Evolutionary conservation across 108 stramenopile species (phyloP), one percentile per base, ranked within the genome.

Genomic region (Pelagomonas calceolata): DNA sequence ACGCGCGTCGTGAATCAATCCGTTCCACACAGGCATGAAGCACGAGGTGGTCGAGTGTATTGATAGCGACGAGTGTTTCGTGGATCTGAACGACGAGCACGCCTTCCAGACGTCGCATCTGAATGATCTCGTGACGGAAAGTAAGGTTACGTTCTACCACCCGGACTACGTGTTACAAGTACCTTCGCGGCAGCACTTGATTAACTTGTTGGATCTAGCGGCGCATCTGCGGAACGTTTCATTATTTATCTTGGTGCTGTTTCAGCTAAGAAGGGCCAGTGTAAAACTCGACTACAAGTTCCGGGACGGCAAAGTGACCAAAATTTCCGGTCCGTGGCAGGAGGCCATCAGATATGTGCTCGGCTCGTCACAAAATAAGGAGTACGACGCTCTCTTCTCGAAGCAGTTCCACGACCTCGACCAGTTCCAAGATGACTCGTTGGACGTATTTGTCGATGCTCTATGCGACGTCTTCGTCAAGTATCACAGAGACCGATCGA

Each of bases 1-100:
- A n/a, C n/a, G n/a, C n/a, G n/a, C n/a, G n/a, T n/a, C n/a, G n/a
- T n/a, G n/a, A n/a, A n/a, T n/a, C n/a, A n/a, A n/a, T n/a, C n/a
- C n/a, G n/a, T n/a, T n/a, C n/a, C n/a, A n/a, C n/a, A n/a, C n/a
- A n/a, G n/a, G 39, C n/a, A 84, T 84, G 83, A 84, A 75, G 75
- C 78, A 81, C 36, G 83, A 84, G 65, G 34, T 84, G 31, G 76
- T 81, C 21, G 83, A 84, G 63, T 80, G 79, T 70, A 80, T 84
- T 5, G 36, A 30, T 36, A 78, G 79, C 4, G 74, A 80, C 16
- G 83, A 84, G 68, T 21, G 77, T 18, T 75, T 65, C 39, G 65
- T 81, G n/a, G 83, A 84, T 70, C 77, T 80, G 15, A 84, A 84
- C 63, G 83, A 84, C 51, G 79, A 80, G 32, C 68, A 78, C 31